These are phyloP conservation scores for Nemania serpens DNA, from an alignment of 2,329 filamentous ascomycete genomes.

Conservation along the genomic window DNA sequence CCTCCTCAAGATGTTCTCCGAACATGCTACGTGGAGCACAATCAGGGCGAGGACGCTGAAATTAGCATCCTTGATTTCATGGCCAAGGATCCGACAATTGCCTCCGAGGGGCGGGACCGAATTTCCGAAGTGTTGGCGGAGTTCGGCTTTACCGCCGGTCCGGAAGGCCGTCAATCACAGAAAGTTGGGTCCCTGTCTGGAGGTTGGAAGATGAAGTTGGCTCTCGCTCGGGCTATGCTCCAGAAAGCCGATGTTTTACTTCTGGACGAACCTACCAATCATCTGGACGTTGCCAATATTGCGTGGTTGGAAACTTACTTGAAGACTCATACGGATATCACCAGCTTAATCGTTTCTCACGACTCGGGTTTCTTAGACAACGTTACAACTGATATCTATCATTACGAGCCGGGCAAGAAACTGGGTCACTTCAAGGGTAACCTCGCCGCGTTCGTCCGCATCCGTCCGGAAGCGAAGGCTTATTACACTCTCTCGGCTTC, in stretches of 20 bases:
- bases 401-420: constrained; percentile 97
- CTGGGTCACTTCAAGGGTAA: constrained; percentile 85
- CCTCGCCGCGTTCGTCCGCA: constrained; percentile 80
- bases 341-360: constrained; percentile 96
- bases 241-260: constrained; percentile 95
- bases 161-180: constrained; percentile 84
- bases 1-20: constrained; percentile 88
- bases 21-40: constrained; percentile 98
- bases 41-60: constrained; percentile 96
- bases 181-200: constrained; percentile 94
- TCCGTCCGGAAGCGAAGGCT: constrained; percentile 92
- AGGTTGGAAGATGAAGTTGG: constrained; percentile 99
- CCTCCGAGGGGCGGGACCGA: constrained; percentile 75
- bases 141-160: constrained; percentile 91
- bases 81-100: constrained; percentile 84
- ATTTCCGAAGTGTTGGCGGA: constrained; percentile 85
- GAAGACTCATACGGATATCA: constrained; percentile 94
- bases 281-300: constrained; percentile 94
- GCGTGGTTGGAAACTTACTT: constrained; percentile 96
- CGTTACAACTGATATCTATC: constrained; percentile 98
- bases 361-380: constrained; percentile 97
- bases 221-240: constrained; percentile 93
- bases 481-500: constrained; percentile 95
- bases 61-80: constrained; percentile 95
- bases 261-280: constrained; percentile 98